Evolutionary conservation across 805 yeast species (phyloP).

Genomic region (Zygosaccharomyces rouxii): DNA sequence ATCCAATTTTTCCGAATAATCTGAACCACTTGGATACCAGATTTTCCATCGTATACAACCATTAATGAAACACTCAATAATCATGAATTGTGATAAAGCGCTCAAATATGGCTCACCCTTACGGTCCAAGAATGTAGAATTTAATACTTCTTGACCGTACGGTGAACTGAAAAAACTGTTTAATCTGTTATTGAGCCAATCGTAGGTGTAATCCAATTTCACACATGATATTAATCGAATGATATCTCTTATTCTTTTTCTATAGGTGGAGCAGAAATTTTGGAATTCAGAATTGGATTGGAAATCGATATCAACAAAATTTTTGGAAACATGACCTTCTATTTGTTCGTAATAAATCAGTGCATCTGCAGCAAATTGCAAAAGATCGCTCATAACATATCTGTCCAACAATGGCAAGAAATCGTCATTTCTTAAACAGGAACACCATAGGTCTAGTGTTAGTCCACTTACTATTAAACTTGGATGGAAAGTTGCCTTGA

Average conservation of each 20-base stretch:
- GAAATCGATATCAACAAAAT: constrained; percentile 77
- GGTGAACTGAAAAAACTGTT: constrained; percentile 67
- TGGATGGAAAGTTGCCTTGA: constrained; percentile 76
- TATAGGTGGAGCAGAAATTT: constrained; percentile 72
- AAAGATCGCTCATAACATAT: constrained; percentile 53
- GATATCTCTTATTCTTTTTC: constrained; percentile 83
- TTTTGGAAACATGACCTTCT: constrained; percentile 59
- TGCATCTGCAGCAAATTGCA: constrained; percentile 74
- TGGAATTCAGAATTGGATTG: constrained; percentile 78
- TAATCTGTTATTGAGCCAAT: constrained; percentile 74
- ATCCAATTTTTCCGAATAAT: constrained; percentile 49
- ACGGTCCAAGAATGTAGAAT: constrained; percentile 48
- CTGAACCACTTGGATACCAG: constrained; percentile 55
- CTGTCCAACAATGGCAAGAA: constrained; percentile 46
- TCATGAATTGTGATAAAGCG: constrained; percentile 76
- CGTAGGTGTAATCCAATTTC: constrained; percentile 72
- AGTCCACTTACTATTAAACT: constrained; percentile 87
- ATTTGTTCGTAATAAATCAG: constrained; percentile 68
- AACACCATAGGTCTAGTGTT: constrained; percentile 91
- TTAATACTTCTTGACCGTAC: constrained; percentile 61
- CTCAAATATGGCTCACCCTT: constrained; percentile 65
- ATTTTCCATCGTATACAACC: constrained; percentile 95
- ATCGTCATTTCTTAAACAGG: constrained; percentile 77
- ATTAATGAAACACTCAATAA: constrained; percentile 83
- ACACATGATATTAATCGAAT: constrained; percentile 84